A percentile compares a stretch with the other conserved stretches of the same genome.
Conservation (phyloP, 305 asterid genomes). For the Fraxinus nigra region DNA sequence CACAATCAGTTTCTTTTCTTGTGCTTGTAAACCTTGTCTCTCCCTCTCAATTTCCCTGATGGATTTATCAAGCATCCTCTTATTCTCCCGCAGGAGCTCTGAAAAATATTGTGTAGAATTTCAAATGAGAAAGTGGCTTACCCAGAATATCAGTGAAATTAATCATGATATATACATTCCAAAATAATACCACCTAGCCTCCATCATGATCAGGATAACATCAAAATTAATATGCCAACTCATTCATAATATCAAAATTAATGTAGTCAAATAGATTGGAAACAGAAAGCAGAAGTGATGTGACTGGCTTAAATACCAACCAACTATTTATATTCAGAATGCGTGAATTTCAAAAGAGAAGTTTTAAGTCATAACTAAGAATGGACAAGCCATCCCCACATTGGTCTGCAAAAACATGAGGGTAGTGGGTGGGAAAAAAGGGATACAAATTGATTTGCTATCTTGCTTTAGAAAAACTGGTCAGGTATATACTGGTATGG, state of each 20-base stretch:
- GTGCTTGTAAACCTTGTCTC: slow-evolving; percentile 88
- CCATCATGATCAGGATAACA: neutral
- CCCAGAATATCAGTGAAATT: neutral
- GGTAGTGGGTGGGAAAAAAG: neutral
- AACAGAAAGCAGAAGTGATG: neutral
- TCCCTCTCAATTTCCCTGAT: slow-evolving; percentile 96
- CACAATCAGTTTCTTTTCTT: slow-evolving; percentile 83
- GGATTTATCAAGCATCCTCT: slow-evolving; percentile 97
- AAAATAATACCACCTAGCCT: neutral
- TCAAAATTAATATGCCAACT: neutral
- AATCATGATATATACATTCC: neutral
- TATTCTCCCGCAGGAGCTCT: slow-evolving; percentile 98
- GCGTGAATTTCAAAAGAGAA: neutral
- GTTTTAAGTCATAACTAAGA: neutral
- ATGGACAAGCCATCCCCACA: neutral
- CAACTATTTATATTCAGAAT: neutral
- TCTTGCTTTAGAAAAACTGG: neutral
- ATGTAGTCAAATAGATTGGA: neutral
- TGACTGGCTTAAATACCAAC: neutral
- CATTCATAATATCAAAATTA: neutral
- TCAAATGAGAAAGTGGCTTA: slow-evolving; percentile 17
- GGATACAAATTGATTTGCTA: neutral
- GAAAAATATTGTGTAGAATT: neutral
- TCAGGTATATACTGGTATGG: neutral
- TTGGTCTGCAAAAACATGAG: neutral